Conservation (phyloP, 2,329 filamentous ascomycete genomes). For the Moelleriella libera region DNA sequence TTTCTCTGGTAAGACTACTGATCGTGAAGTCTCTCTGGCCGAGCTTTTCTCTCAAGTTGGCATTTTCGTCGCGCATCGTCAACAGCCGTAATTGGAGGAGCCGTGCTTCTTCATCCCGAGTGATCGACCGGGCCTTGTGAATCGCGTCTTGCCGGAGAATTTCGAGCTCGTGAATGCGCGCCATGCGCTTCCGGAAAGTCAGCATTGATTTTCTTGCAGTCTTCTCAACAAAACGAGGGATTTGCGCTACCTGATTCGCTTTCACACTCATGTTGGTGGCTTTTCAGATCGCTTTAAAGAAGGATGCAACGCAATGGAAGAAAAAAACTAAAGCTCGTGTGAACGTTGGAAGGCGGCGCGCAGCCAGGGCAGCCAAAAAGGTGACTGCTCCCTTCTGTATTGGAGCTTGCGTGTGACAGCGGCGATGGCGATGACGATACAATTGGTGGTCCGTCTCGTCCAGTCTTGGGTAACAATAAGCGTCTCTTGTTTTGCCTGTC, state of each 20-base stretch:
- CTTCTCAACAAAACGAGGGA: neutral
- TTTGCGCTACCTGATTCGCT: slow-evolving; percentile 12
- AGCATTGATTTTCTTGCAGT: slow-evolving; percentile 3
- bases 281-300: neutral
- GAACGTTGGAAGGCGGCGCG: neutral
- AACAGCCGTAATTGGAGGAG: slow-evolving; percentile 54
- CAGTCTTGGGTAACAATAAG: slow-evolving; percentile 1
- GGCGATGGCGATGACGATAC: neutral
- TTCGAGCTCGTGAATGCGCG: slow-evolving; percentile 45
- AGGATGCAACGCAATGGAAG: neutral
- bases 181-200: slow-evolving; percentile 21
- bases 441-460: neutral
- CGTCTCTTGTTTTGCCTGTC: slow-evolving; percentile 12
- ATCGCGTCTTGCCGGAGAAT: slow-evolving; percentile 52
- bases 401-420: neutral
- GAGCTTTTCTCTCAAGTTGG: slow-evolving; percentile 50
- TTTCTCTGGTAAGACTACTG: slow-evolving; percentile 26
- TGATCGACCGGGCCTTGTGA: slow-evolving; percentile 51
- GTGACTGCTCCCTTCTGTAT: too few relatives aligned
- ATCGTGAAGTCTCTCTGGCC: slow-evolving; percentile 45
- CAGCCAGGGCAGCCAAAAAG: neutral
- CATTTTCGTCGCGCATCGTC: slow-evolving; percentile 62
- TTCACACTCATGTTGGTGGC: slow-evolving; percentile 12
- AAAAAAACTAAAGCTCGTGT: neutral
- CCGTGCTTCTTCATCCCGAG: slow-evolving; percentile 62